Evolutionary conservation across 768 basidiomycete genomes (phyloP).

Genomic region (Russula sp.): DNA sequence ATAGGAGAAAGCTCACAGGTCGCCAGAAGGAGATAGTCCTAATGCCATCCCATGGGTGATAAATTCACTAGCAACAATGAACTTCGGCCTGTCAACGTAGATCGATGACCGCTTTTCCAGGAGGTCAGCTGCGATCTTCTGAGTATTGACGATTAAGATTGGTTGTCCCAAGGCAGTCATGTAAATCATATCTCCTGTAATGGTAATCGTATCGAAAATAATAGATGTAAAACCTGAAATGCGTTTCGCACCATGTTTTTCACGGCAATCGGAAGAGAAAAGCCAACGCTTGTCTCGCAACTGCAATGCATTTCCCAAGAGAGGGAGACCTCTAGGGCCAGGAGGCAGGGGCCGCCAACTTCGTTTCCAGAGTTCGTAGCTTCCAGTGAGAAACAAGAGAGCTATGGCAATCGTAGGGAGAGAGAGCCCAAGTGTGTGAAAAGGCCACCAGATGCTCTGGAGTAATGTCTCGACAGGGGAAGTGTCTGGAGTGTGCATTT

Average conservation of each 20-base stretch:
- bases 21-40: neutral
- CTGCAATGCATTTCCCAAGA: conserved; percentile 6
- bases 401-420: no score
- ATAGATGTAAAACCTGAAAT: neutral
- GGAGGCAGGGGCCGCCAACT: conserved; percentile 1
- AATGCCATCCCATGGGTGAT: conserved; percentile 6
- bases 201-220: neutral
- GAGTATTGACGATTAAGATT: conserved; percentile 23
- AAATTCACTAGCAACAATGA: conserved; percentile 15
- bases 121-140: conserved; percentile 22
- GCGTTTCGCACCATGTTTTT: conserved; percentile 3
- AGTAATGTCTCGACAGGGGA: no score
- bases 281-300: conserved; percentile 15
- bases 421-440: no score
- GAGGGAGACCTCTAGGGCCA: conserved; percentile 8
- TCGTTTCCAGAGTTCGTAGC: no score
- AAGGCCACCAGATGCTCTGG: no score
- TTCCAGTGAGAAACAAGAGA: no score
- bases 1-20: no score
- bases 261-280: neutral
- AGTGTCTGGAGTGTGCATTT: no score
- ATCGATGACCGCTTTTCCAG: conserved; percentile 19
- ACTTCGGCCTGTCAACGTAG: conserved; percentile 13
- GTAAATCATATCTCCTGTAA: conserved; percentile 16
- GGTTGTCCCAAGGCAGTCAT: conserved; percentile 17